These are phyloP conservation scores for Ambrosiella cleistominuta DNA, from an alignment of 2,329 filamentous ascomycete genomes.

Conservation along the genomic window DNA sequence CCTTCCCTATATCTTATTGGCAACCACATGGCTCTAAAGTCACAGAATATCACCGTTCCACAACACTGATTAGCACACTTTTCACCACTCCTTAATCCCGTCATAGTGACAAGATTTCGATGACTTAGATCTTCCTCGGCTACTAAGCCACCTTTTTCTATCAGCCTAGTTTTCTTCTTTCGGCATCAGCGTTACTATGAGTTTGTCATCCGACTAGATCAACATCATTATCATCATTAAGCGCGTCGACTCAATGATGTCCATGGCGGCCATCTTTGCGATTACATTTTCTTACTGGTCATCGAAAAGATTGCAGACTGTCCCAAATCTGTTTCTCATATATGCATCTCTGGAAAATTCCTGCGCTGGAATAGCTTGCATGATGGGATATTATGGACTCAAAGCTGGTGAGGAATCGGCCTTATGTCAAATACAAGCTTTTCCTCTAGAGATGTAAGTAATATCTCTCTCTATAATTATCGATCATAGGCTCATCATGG, in stretches of 20 bases:
- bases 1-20: background rate
- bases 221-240: conserved; percentile 30
- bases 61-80: background rate
- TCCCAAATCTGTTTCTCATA: conserved; percentile 44
- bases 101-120: no score
- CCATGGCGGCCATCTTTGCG: conserved; percentile 30
- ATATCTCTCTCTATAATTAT: background rate
- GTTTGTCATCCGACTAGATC: conserved; percentile 22
- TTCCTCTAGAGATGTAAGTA: conserved; percentile 49
- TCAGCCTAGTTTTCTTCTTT: background rate
- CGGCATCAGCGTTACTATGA: conserved; percentile 10
- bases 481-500: background rate
- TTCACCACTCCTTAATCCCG: no score
- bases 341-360: conserved; percentile 43
- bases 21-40: background rate
- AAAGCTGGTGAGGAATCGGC: conserved; percentile 31
- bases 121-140: no score
- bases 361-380: conserved; percentile 44
- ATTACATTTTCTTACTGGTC: conserved; percentile 35
- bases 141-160: background rate
- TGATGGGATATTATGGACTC: conserved; percentile 53
- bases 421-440: conserved; percentile 44
- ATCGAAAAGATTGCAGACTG: conserved; percentile 35
- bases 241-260: conserved; percentile 35
- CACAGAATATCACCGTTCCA: background rate